phyloP scores from a whole-genome alignment of 768 basidiomycete species.

The Mycena alexandri region DNA sequence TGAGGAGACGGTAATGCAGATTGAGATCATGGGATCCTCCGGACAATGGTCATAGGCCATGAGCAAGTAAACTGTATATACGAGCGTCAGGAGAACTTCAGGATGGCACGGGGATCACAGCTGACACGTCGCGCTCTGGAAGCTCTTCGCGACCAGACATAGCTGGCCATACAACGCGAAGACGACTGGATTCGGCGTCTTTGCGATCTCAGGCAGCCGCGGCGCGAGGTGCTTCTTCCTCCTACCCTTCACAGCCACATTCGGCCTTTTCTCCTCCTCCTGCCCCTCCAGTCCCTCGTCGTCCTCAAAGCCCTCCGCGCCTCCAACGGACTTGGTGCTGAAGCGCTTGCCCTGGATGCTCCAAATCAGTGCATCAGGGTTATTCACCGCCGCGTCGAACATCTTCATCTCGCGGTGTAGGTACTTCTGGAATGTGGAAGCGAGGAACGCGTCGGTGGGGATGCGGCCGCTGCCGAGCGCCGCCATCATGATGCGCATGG shows the following conservation, averaged over 20 bases:
- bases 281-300: conserved; percentile 55
- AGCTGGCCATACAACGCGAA: conserved; percentile 86
- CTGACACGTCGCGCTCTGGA: conserved; percentile 92
- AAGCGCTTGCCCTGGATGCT: conserved; percentile 68
- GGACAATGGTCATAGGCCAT: conserved; percentile 90
- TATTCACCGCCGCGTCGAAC: conserved; percentile 73
- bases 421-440: conserved; percentile 85
- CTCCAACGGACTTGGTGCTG: conserved; percentile 49
- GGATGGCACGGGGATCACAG: conserved; percentile 26
- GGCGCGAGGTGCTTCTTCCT: conserved; percentile 17
- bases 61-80: conserved; percentile 80
- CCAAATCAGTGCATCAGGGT: conserved; percentile 73
- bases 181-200: conserved; percentile 77
- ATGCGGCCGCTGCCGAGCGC: conserved; percentile 78
- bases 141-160: conserved; percentile 87
- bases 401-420: conserved; percentile 84
- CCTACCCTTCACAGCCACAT: conserved; percentile 19
- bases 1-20: conserved; percentile 86
- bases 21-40: conserved; percentile 87
- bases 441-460: conserved; percentile 82
- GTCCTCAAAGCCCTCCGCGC: conserved; percentile 50
- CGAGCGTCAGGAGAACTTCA: background rate
- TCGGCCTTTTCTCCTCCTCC: conserved; percentile 41
- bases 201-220: conserved; percentile 61
- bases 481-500: conserved; percentile 81